Evolutionary conservation across 2,329 filamentous ascomycete genomes (phyloP).

Genomic region (Penicillium olsonii): DNA sequence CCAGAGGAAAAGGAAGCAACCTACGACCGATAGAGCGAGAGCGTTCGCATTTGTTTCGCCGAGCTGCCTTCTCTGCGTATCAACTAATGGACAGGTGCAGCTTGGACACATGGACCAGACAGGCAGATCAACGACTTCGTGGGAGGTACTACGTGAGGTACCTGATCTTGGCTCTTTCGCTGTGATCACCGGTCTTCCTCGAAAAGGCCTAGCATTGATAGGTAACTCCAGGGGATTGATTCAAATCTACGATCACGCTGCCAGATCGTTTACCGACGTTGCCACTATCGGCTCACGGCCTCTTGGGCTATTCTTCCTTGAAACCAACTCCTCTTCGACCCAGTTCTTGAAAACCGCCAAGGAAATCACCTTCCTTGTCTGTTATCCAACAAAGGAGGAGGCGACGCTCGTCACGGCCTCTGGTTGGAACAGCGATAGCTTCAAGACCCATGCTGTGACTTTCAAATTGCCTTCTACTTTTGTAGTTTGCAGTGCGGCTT

Average conservation of each 20-base stretch:
- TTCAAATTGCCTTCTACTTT: constrained; percentile 48
- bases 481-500: constrained; percentile 53
- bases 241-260: constrained; percentile 37
- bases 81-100: constrained; percentile 32
- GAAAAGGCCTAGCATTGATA: constrained; percentile 36
- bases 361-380: constrained; percentile 28
- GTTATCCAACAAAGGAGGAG: constrained; percentile 27
- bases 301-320: constrained; percentile 30
- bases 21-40: constrained; percentile 23
- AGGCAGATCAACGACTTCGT: constrained; percentile 18
- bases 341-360: constrained; percentile 6
- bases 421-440: constrained; percentile 10
- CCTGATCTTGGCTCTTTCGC: constrained; percentile 35
- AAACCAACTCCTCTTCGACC: constrained; percentile 7
- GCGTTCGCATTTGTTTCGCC: constrained; percentile 37
- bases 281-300: constrained; percentile 29
- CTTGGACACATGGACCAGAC: constrained; percentile 26
- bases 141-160: constrained; percentile 30
- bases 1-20: constrained; percentile 4
- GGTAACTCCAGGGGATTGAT: constrained; percentile 36
- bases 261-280: constrained; percentile 29
- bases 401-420: constrained; percentile 32
- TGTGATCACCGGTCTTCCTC: constrained; percentile 32
- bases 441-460: constrained; percentile 42
- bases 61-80: constrained; percentile 35